Percentiles rank a stretch among this genome's conserved stretches.
These are phyloP conservation scores for Xerocomellus dryophilus DNA, from an alignment of 768 basidiomycete genomes.

Conservation along the genomic window DNA sequence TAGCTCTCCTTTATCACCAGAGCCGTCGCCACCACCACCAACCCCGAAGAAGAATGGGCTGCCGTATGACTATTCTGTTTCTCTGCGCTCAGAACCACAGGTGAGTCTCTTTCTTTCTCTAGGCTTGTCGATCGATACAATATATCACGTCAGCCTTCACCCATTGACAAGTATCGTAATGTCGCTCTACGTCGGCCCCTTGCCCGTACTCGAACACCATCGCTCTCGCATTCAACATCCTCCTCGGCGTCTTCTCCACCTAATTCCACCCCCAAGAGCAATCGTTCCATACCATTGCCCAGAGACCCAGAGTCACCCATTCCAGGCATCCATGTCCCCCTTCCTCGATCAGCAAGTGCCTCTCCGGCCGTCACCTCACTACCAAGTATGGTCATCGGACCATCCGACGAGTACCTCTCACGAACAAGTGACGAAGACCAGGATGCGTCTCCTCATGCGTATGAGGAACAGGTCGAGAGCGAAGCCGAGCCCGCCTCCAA, in stretches of 20 bases:
- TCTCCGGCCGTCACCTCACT: slow-evolving; percentile 44
- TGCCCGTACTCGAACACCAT: slow-evolving; percentile 59
- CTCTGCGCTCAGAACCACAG: slow-evolving; percentile 60
- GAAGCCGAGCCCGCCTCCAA: slow-evolving; percentile 21
- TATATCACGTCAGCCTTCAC: slow-evolving; percentile 50
- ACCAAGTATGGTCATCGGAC: slow-evolving; percentile 22
- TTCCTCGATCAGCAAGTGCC: slow-evolving; percentile 49
- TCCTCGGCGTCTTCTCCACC: slow-evolving; percentile 52
- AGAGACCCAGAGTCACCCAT: slow-evolving; percentile 46
- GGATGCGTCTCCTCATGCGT: not conserved
- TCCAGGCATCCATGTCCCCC: slow-evolving; percentile 45
- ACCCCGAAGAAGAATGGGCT: slow-evolving; percentile 52
- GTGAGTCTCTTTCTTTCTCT: slow-evolving; percentile 33
- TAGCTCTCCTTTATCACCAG: slow-evolving; percentile 46
- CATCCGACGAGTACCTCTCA: slow-evolving; percentile 18
- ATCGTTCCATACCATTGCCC: slow-evolving; percentile 41
- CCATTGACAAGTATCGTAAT: slow-evolving; percentile 61
- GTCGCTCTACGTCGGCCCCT: slow-evolving; percentile 54
- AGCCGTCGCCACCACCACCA: slow-evolving; percentile 33
- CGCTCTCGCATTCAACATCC: slow-evolving; percentile 59
- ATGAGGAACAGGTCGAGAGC: slow-evolving; percentile 18
- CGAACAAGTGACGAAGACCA: slow-evolving; percentile 15
- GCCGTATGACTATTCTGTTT: slow-evolving; percentile 52
- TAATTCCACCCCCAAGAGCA: slow-evolving; percentile 64
- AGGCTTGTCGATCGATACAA: not conserved